These are phyloP conservation scores for Pedinophyceae sp. DNA, from an alignment of 139 green algal species.

Conservation along the genomic window DNA sequence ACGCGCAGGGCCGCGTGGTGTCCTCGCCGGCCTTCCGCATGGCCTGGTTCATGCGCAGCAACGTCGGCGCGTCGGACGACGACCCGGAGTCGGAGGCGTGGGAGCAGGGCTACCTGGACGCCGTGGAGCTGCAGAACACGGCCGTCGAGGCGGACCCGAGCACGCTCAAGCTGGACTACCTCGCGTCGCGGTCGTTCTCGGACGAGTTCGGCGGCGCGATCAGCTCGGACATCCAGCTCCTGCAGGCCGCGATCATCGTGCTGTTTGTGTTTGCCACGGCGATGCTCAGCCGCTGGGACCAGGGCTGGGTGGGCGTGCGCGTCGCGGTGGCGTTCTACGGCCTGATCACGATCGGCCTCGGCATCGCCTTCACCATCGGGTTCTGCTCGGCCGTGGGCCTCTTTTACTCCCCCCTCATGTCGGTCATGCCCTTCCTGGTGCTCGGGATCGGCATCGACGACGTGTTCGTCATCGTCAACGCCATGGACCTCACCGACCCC, in stretches of 20 bases:
- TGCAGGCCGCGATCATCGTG: constrained; percentile 5
- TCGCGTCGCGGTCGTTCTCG: neutral
- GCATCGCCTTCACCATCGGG: neutral
- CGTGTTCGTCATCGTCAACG: too few species aligned
- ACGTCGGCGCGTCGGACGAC: too few species aligned
- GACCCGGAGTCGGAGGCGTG: neutral
- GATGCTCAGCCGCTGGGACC: neutral
- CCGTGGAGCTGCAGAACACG: neutral
- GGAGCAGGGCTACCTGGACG: constrained; percentile 2
- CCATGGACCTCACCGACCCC: constrained; percentile 17
- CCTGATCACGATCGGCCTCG: neutral
- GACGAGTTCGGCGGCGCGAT: constrained; percentile 5
- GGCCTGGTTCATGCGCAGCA: too few species aligned
- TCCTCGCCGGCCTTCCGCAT: too few species aligned
- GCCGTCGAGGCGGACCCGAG: neutral
- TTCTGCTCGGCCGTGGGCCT: constrained; percentile 1
- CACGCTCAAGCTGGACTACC: too few species aligned
- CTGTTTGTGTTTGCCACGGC: constrained; percentile 1
- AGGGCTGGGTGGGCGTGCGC: constrained; percentile 2
- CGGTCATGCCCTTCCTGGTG: constrained; percentile 28
- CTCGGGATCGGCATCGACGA: constrained; percentile 33
- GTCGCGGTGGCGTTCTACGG: neutral
- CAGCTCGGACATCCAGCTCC: constrained; percentile 1
- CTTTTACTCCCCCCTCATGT: constrained; percentile 11
- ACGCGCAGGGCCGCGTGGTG: too few species aligned